These are phyloP conservation scores for Fusarium subglutinans DNA, from an alignment of 2,329 filamentous ascomycete species.

Conservation along the genomic window DNA sequence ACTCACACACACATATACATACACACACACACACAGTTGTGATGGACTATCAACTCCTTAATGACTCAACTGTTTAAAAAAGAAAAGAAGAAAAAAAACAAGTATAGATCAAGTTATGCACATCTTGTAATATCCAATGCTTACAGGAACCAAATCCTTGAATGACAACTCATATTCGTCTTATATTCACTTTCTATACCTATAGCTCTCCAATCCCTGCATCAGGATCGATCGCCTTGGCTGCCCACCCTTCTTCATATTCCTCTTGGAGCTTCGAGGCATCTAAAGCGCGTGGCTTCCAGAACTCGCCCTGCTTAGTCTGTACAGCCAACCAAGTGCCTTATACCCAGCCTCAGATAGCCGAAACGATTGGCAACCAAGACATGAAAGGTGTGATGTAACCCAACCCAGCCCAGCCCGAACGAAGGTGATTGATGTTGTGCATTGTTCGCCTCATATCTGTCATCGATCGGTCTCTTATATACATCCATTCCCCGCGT, in stretches of 20 bases:
- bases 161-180: conserved; percentile 7
- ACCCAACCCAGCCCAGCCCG: background rate
- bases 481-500: background rate
- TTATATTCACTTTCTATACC: background rate
- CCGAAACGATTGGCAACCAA: conserved; percentile 12
- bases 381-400: background rate
- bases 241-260: background rate
- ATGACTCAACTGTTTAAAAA: background rate
- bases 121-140: background rate
- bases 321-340: background rate
- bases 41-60: too few species aligned
- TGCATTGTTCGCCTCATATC: conserved; percentile 12
- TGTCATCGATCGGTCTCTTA: background rate
- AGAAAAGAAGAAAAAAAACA: background rate
- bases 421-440: too few species aligned
- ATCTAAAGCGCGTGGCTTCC: conserved; percentile 1
- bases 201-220: conserved; percentile 9
- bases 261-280: conserved; percentile 1
- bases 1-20: background rate
- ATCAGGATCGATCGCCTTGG: conserved; percentile 9
- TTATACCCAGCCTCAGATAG: background rate
- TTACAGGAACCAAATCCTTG: background rate
- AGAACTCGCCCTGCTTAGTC: conserved; percentile 14
- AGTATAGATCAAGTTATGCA: background rate
- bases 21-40: background rate